Evolutionary conservation across 331 rosid species (phyloP), one percentile per base, ranked within the genome.

Genomic region (Rhamnella rubrinervis): DNA sequence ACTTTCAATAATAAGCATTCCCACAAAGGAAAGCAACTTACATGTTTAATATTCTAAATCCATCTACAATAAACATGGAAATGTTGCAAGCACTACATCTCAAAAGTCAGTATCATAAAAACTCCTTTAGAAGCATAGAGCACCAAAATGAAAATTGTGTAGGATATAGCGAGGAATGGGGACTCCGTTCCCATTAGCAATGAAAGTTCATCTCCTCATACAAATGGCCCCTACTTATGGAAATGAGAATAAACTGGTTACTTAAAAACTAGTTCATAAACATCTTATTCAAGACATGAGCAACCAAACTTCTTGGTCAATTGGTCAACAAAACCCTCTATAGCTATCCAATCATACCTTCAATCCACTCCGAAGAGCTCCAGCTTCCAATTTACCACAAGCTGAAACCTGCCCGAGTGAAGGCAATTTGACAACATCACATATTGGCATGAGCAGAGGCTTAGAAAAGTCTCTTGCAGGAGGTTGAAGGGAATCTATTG

Each of bases 361-460:
- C n/a, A 86, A 83, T 77, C 99, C 99, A 79, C 61, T 82, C 39
- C 84, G 83, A 84, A 95, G 88, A 80, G 99, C 99, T 74, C 99
- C 99, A 44, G 99, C 92, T 86, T 89, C 99, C 77, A 95, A 75
- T 80, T 95, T 95, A 72, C 99, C 99, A 77, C 88, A 83, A 67
- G 96, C 97, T 74, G 95, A 89, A 50, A 87, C 89, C 80, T 87
- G 96, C 31, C 96, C 97, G 39, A 85, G 79, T 25, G 85, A 71
- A 59, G 88, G 59, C 65, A 85, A 81, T 79, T 84, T 87, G 67
- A 91, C 75, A 66, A 84, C 88, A 75, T 95, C 99, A 61, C 99
- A 95, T 82, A 95, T 78, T 8, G 99, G 99, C 96, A 95, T 87
- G 55, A 89, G 85, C 61, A 91, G 72, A 20, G 99, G 99, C 84